Conservation (phyloP, 2,329 filamentous ascomycete species). For the Aureobasidium sp. region DNA sequence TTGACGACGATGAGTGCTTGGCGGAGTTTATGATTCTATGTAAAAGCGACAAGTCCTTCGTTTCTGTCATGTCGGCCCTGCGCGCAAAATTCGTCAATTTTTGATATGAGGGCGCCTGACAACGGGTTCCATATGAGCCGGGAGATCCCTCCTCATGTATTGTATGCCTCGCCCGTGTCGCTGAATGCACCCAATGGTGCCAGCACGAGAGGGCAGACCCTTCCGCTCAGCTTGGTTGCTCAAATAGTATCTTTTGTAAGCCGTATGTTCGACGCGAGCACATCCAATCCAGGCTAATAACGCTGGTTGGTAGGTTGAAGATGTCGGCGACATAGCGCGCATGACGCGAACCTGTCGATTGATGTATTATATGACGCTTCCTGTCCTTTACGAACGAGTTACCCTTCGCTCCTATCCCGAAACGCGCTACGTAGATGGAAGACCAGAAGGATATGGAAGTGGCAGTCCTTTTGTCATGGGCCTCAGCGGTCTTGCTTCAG, state of each 20-base stretch:
- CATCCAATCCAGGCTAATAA: not conserved
- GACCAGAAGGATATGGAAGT: conserved; percentile 52
- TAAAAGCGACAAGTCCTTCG: not conserved
- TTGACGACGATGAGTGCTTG: not conserved
- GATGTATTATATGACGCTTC: conserved; percentile 56
- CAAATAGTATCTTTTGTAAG: conserved; percentile 47
- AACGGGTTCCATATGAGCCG: not conserved
- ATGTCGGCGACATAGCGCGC: conserved; percentile 49
- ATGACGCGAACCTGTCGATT: conserved; percentile 52
- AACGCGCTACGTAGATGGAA: conserved; percentile 49
- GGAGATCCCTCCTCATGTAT: conserved; percentile 9
- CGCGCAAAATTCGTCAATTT: not conserved
- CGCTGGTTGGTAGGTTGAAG: conserved; percentile 39
- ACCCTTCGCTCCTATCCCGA: conserved; percentile 49
- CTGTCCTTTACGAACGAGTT: conserved; percentile 50
- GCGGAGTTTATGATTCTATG: conserved; percentile 1
- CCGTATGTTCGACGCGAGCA: not conserved
- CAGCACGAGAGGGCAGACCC: conserved; percentile 10
- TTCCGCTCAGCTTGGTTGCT: conserved; percentile 51
- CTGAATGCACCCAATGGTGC: not conserved
- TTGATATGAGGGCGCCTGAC: not conserved
- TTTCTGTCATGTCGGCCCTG: not conserved
- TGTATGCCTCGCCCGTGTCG: conserved; percentile 6
- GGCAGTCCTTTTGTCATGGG: conserved; percentile 57
- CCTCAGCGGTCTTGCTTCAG: conserved; percentile 51